Percentiles rank a stretch among this genome's conserved stretches.
Conservation (phyloP, 352 stramenopile genomes). For the Phytophthora melonis region DNA sequence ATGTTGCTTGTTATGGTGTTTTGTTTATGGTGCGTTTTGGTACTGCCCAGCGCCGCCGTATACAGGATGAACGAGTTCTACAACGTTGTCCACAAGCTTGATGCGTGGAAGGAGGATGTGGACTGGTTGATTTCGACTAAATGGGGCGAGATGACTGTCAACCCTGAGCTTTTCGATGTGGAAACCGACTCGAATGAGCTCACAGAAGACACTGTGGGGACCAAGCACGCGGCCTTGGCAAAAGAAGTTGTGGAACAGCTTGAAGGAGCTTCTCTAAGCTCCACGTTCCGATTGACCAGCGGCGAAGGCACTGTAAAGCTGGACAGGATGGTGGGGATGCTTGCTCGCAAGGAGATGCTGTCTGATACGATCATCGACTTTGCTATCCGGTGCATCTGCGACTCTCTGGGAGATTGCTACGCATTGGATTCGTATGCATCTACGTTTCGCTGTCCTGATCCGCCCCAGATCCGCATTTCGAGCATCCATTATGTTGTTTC, state of each 20-base stretch:
- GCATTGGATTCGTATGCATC: neutral
- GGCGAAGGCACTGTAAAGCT: neutral
- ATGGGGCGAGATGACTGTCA: neutral
- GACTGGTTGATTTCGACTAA: neutral
- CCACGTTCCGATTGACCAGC: neutral
- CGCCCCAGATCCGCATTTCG: neutral
- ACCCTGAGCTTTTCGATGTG: neutral
- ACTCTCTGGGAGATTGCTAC: neutral
- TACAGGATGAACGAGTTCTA: neutral
- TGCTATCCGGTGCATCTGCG: neutral
- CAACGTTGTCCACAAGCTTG: neutral
- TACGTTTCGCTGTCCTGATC: neutral
- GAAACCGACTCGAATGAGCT: neutral
- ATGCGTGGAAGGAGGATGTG: neutral
- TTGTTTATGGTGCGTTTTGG: neutral
- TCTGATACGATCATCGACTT: too few relatives aligned
- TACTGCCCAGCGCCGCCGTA: neutral
- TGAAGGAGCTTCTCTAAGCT: neutral
- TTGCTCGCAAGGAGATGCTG: neutral
- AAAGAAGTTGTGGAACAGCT: neutral
- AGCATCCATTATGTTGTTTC: too few relatives aligned
- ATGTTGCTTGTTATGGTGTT: neutral
- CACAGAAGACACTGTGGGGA: neutral
- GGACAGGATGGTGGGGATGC: neutral
- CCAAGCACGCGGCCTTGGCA: neutral